These are phyloP conservation scores for Letharia lupina DNA, from an alignment of 495 filamentous ascomycete genomes.

Conservation along the genomic window DNA sequence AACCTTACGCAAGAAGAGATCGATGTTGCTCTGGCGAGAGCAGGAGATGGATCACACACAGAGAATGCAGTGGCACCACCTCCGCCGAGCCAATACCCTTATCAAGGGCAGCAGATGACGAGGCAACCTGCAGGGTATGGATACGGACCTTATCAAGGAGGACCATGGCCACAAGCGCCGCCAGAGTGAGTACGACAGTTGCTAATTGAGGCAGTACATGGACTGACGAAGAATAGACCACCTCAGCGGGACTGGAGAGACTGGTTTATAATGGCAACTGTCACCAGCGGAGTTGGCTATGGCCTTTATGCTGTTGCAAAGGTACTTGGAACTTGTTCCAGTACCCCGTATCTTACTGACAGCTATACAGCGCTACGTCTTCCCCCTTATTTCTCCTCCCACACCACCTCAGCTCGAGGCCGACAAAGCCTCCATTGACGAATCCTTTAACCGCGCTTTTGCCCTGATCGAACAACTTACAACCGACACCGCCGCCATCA, in stretches of 20 bases:
- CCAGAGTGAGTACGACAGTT: conserved; percentile 41
- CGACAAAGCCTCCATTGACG: conserved; percentile 87
- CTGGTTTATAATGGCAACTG: conserved; percentile 96
- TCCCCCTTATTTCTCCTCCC: conserved; percentile 83
- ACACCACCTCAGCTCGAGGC: conserved; percentile 87
- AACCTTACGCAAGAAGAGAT: conserved; percentile 96
- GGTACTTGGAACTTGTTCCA: conserved; percentile 33
- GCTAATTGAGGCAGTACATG: neutral
- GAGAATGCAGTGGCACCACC: conserved; percentile 33
- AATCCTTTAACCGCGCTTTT: conserved; percentile 85
- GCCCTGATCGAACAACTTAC: conserved; percentile 82
- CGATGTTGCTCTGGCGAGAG: conserved; percentile 69
- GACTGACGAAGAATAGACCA: conserved; percentile 31
- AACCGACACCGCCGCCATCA: conserved; percentile 80
- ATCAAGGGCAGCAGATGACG: conserved; percentile 40
- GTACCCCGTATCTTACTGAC: neutral
- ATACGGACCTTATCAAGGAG: conserved; percentile 53
- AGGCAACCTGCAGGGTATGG: conserved; percentile 49
- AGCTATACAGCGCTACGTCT: conserved; percentile 66
- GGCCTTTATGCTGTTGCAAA: conserved; percentile 82
- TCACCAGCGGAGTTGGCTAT: conserved; percentile 76
- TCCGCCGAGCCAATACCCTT: conserved; percentile 34
- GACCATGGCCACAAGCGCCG: conserved; percentile 61
- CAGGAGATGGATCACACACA: conserved; percentile 46
- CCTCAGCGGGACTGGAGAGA: conserved; percentile 93